phyloP scores from a whole-genome alignment of 2,329 filamentous ascomycete species.

The Podosphaera xanthii region DNA sequence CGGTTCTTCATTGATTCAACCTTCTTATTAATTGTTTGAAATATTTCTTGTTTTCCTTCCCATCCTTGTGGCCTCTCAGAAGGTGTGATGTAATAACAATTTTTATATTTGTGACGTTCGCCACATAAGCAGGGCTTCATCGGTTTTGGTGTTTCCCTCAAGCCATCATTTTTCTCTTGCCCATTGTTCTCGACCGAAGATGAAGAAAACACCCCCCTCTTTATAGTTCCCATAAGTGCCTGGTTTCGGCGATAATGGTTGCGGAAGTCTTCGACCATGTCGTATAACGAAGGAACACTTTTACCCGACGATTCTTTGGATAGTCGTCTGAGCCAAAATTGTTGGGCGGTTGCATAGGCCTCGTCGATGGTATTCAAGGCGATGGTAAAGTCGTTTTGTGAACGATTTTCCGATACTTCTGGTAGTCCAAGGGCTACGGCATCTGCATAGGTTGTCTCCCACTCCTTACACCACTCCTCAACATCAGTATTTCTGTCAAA shows the following conservation, averaged over 20 bases:
- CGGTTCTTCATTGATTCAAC: background rate
- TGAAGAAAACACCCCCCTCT: background rate
- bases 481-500: background rate
- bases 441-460: background rate
- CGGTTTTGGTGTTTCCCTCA: background rate
- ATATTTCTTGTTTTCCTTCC: background rate
- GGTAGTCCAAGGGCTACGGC: background rate
- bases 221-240: background rate
- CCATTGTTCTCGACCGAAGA: background rate
- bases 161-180: background rate
- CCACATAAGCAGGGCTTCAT: background rate
- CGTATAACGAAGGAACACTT: background rate
- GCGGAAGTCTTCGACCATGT: background rate
- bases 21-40: background rate
- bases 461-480: background rate
- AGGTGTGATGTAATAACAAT: background rate
- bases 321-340: background rate
- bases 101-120: background rate
- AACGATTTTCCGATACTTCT: background rate
- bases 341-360: background rate
- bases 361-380: background rate
- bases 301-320: background rate
- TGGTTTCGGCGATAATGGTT: constrained; percentile 1
- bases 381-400: background rate
- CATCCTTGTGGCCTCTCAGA: background rate